Base-by-base conservation (phyloP, 768 basidiomycete genomes). In the Amanita molliuscula region DNA sequence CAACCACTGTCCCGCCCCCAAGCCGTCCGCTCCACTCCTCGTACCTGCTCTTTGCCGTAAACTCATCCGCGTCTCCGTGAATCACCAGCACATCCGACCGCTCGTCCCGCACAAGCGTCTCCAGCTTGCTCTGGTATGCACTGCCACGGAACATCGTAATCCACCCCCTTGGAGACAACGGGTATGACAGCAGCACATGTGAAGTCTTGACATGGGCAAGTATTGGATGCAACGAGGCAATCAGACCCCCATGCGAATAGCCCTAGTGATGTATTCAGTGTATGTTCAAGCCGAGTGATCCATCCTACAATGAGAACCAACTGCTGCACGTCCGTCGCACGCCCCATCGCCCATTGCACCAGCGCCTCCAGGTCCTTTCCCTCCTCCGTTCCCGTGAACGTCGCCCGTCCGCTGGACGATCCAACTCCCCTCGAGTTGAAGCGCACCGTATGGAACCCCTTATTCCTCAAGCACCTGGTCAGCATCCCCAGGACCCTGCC, bases 371-470 rank as follows among this genome's bases (percentile, higher is more conserved):
- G 64, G 59, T 93, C 89, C 44, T 79, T 69, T 0, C 67, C 86
- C 65, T 93, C 89, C 6, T 67, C 70, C 51, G 75, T 65, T 1
- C 88, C 89, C 3, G 82, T 86, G 34, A 90, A 70, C 2, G 88
- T 85, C 2, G 82, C 60, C 73, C 81, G 77, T 6, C 87, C 88
- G 1, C 78, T 75, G 0, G 88, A 91, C 41, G 63, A 68, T 11
- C 88, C 88, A 8, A 87, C 84, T 0, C 86, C 84, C 29, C 89
- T 77, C 34, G 84, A 82, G 58, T 92, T 92, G 63, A 81, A 92
- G 45, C 74, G 72, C 33, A 90, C 59, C 18, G 87, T 76, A 57
- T 80, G 68, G 57, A 79, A 85, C 3, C 71, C 70, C 3, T 62
- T 59, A 15, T 65, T 57, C 2, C 73, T 62, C 23, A 87, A 61